Conservation (phyloP, 805 yeast genomes). For the Candida easanensis region DNA sequence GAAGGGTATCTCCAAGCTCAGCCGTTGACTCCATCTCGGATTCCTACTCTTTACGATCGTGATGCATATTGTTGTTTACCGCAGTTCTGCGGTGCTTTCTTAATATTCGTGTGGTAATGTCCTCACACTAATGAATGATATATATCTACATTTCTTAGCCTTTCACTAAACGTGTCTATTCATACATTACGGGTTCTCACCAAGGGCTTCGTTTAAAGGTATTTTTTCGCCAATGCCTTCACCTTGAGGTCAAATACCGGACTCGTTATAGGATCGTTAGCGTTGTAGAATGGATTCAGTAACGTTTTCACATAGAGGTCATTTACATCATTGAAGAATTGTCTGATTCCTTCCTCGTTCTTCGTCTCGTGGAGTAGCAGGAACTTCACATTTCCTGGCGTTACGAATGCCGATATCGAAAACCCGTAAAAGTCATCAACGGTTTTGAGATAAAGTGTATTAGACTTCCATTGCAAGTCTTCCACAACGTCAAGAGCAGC, state of each 20-base stretch:
- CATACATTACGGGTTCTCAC: too few relatives aligned
- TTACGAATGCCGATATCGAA: constrained; percentile 77
- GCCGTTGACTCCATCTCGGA: constrained; percentile 10
- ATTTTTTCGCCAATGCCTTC: constrained; percentile 68
- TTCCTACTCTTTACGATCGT: background rate
- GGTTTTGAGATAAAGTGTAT: constrained; percentile 63
- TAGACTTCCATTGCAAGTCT: constrained; percentile 78
- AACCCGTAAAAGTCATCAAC: constrained; percentile 86
- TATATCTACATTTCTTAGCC: too few relatives aligned
- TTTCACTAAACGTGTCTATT: too few relatives aligned
- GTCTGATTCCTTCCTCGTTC: constrained; percentile 73
- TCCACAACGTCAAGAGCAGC: constrained; percentile 90
- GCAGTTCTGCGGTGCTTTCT: too few relatives aligned
- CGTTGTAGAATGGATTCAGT: constrained; percentile 81
- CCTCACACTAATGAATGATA: too few relatives aligned
- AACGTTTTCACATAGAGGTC: constrained; percentile 84
- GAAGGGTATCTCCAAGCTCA: constrained; percentile 32
- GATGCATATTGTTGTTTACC: too few relatives aligned
- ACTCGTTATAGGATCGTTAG: constrained; percentile 70
- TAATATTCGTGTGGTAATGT: too few relatives aligned
- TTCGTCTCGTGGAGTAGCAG: constrained; percentile 60
- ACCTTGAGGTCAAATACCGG: constrained; percentile 76
- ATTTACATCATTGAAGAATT: constrained; percentile 80
- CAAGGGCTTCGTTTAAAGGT: constrained; percentile 55
- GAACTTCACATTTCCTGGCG: constrained; percentile 84